Conservation (phyloP, 139 green algal species). For the Chlorella sorokiniana region DNA sequence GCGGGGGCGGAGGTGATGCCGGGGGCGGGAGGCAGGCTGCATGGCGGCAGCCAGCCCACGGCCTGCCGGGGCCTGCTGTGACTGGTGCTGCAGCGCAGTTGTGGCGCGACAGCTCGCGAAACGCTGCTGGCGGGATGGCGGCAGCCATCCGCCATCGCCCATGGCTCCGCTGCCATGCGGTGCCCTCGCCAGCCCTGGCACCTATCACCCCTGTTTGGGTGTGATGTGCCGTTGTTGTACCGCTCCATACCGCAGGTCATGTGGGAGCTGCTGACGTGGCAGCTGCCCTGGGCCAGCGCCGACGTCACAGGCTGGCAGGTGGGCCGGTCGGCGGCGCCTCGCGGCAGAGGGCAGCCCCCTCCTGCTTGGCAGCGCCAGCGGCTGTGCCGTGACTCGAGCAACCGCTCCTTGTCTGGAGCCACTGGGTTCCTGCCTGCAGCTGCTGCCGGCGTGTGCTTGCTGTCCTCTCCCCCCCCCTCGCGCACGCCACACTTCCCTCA, state of each 20-base stretch:
- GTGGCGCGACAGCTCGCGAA: background rate
- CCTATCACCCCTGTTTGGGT: no score
- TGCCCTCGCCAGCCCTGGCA: no score
- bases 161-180: background rate
- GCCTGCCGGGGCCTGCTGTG: no score
- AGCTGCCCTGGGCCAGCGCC: background rate
- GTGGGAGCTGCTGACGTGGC: conserved; percentile 7
- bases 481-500: no score
- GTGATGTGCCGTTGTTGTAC: background rate
- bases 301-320: background rate
- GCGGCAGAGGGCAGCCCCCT: no score
- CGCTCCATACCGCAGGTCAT: background rate
- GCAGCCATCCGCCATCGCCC: background rate
- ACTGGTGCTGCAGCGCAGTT: no score
- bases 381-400: no score
- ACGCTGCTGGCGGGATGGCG: background rate
- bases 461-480: no score
- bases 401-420: background rate
- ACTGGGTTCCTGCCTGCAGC: background rate
- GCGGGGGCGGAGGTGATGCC: no score
- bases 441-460: no score
- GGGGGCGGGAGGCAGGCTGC: no score
- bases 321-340: background rate
- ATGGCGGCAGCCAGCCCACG: no score
- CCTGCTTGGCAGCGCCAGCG: background rate